A percentile compares a stretch with the other conserved stretches of the same genome.
phyloP scores from a whole-genome alignment of 768 basidiomycete genomes.

The Lentinus tigrinus region DNA sequence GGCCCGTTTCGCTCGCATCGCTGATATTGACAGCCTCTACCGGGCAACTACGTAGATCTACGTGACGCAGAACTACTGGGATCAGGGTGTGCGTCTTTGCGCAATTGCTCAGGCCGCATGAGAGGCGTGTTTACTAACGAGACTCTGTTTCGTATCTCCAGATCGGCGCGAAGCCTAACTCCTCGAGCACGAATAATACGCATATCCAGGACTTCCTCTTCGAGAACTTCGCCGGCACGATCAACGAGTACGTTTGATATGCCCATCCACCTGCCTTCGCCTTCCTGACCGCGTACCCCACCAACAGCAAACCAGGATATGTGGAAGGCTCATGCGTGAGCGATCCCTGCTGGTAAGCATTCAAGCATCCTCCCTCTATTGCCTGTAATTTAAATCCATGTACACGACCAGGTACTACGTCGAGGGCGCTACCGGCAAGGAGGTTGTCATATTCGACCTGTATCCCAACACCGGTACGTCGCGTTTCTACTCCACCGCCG shows the following conservation, averaged over 20 bases:
- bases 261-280: background rate
- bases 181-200: constrained; percentile 48
- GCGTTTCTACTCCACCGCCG: background rate
- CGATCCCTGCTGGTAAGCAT: constrained; percentile 54
- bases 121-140: no score
- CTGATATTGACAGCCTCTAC: background rate
- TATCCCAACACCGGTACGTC: constrained; percentile 52
- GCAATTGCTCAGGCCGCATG: background rate
- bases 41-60: constrained; percentile 42
- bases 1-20: background rate
- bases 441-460: constrained; percentile 58
- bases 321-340: constrained; percentile 59
- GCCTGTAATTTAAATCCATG: background rate
- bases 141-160: background rate
- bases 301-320: constrained; percentile 38
- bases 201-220: constrained; percentile 56
- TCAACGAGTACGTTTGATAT: constrained; percentile 40
- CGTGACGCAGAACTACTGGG: constrained; percentile 67
- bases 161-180: constrained; percentile 45
- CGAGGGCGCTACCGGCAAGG: constrained; percentile 52
- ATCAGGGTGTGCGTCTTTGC: constrained; percentile 44
- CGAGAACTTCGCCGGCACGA: constrained; percentile 50
- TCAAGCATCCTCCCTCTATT: background rate
- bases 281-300: background rate
- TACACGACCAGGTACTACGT: constrained; percentile 39